A percentile compares a stretch with the other conserved stretches of the same genome.
phyloP scores from a whole-genome alignment of 2,329 filamentous ascomycete species.

The Helicocarpus griseus region DNA sequence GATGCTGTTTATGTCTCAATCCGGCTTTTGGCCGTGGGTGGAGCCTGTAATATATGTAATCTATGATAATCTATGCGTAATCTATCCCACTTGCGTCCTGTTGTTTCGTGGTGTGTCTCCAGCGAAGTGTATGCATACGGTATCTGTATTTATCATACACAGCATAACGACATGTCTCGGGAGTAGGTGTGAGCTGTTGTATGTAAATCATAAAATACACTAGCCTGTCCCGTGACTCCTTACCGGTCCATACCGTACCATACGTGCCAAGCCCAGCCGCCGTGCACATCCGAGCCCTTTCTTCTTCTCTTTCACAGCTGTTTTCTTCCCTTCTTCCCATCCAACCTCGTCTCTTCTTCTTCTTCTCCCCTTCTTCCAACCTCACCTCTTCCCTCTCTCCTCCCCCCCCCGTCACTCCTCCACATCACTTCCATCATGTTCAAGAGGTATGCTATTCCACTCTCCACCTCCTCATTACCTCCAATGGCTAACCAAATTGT shows the following conservation, averaged over 20 bases:
- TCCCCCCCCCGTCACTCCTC: constrained; percentile 26
- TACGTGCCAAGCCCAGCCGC: no score
- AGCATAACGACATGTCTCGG: no score
- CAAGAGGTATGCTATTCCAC: constrained; percentile 43
- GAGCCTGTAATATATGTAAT: constrained; percentile 1
- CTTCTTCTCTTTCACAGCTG: constrained; percentile 11
- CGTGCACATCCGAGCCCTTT: no score
- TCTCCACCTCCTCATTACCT: constrained; percentile 1
- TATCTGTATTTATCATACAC: no score
- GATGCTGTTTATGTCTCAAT: not conserved
- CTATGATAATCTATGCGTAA: not conserved
- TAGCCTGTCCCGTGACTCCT: no score
- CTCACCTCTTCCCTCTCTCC: constrained; percentile 25
- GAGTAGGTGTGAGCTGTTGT: no score
- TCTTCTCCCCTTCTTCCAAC: constrained; percentile 22
- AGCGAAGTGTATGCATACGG: no score
- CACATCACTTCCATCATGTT: constrained; percentile 45
- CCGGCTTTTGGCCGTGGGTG: constrained; percentile 4
- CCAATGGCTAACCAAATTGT: constrained; percentile 7
- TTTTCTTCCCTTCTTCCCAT: constrained; percentile 18
- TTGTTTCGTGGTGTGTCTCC: no score
- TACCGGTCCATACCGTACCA: no score
- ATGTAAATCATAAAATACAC: no score
- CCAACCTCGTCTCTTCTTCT: constrained; percentile 16
- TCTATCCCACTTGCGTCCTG: not conserved